These are phyloP conservation scores for Tinospora cordifolia DNA, from an alignment of 164 flowering plant species.

Conservation along the genomic window DNA sequence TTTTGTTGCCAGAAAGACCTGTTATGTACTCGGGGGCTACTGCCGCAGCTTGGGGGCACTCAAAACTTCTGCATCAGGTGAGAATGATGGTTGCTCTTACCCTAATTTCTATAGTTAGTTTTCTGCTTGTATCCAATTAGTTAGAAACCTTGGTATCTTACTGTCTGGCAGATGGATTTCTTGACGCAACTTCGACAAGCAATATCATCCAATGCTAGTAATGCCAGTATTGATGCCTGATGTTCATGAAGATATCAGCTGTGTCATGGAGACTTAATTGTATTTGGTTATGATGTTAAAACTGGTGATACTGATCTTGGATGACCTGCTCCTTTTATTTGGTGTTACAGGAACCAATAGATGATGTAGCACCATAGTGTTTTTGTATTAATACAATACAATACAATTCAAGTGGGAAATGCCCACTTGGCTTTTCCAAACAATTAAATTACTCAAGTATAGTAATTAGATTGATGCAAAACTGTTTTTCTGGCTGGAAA, in stretches of 20 bases:
- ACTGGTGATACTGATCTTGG: background rate
- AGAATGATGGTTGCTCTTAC: background rate
- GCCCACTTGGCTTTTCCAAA: too few species aligned
- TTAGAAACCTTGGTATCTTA: slow-evolving; percentile 17
- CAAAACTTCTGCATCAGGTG: slow-evolving; percentile 66
- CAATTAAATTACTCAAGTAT: too few species aligned
- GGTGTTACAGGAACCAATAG: background rate
- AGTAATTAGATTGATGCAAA: too few species aligned
- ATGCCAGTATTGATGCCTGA: slow-evolving; percentile 16
- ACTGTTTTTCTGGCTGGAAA: too few species aligned
- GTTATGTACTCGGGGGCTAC: slow-evolving; percentile 49
- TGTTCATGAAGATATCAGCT: background rate
- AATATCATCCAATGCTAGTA: slow-evolving; percentile 28
- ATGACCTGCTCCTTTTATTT: background rate
- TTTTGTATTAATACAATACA: background rate
- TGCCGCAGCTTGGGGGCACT: slow-evolving; percentile 53
- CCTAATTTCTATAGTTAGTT: background rate
- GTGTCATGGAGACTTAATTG: background rate
- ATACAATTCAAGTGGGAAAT: too few species aligned
- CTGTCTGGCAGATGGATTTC: slow-evolving; percentile 50
- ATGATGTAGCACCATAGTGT: background rate
- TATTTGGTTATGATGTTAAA: background rate
- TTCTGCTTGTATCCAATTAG: slow-evolving; percentile 17
- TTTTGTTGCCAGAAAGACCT: slow-evolving; percentile 50
- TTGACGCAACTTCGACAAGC: slow-evolving; percentile 48